These are phyloP conservation scores for Salix brachista DNA, from an alignment of 345 rosid genomes.

Conservation along the genomic window DNA sequence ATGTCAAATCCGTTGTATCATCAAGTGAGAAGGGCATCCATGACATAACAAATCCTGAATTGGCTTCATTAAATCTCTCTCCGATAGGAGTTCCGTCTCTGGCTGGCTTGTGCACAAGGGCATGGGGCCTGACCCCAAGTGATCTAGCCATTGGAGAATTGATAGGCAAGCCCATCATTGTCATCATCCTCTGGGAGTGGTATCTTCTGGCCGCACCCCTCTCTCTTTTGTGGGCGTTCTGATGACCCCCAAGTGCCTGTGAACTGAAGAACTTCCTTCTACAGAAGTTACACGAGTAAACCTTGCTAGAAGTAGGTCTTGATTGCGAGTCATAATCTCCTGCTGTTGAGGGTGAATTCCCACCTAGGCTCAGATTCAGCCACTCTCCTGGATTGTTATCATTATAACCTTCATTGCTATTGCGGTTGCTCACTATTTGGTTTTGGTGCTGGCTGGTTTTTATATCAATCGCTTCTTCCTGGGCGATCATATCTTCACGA, in stretches of 20 bases:
- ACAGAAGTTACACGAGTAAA: slow-evolving; percentile 71
- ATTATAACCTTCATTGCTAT: slow-evolving; percentile 18
- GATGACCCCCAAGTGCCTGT: slow-evolving; percentile 79
- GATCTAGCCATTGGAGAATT: slow-evolving; percentile 37
- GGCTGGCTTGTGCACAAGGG: slow-evolving; percentile 47
- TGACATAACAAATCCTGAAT: slow-evolving; percentile 29
- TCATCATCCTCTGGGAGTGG: slow-evolving; percentile 58
- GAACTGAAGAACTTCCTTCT: slow-evolving; percentile 71
- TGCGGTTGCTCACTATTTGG: slow-evolving; percentile 13
- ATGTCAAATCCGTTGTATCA: slow-evolving; percentile 43
- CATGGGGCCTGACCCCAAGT: slow-evolving; percentile 55
- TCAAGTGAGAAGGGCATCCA: slow-evolving; percentile 39
- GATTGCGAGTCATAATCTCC: slow-evolving; percentile 32
- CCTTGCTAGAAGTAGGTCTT: slow-evolving; percentile 38
- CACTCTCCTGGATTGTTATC: slow-evolving; percentile 42
- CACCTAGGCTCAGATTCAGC: slow-evolving; percentile 62
- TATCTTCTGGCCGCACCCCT: slow-evolving; percentile 62
- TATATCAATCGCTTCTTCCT: slow-evolving; percentile 29
- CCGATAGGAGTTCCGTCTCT: slow-evolving; percentile 35
- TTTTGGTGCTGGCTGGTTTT: slow-evolving; percentile 14
- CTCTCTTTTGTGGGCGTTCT: slow-evolving; percentile 79
- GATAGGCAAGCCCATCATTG: slow-evolving; percentile 39
- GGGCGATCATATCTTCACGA: slow-evolving; percentile 36
- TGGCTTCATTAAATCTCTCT: slow-evolving; percentile 42
- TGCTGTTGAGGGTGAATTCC: slow-evolving; percentile 34